Percentiles rank a stretch among this genome's conserved stretches.
Evolutionary conservation across 371 early-diverging fungal species (phyloP).

Genomic region (Enterospora canceri): DNA sequence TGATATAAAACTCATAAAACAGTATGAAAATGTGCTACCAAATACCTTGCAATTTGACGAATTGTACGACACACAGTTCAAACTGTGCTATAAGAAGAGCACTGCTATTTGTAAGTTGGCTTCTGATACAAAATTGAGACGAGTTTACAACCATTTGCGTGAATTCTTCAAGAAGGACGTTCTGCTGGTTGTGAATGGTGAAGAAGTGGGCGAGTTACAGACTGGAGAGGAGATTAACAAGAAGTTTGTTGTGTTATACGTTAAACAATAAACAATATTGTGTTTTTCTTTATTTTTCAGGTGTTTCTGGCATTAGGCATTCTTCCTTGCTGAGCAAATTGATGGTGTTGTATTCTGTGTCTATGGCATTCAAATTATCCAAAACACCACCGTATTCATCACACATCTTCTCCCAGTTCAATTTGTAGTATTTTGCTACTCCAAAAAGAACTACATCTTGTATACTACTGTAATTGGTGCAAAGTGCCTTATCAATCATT

Average conservation of each 20-base stretch:
- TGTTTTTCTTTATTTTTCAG: too few species aligned
- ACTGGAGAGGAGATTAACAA: background rate
- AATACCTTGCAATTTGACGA: background rate
- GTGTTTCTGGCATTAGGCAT: too few species aligned
- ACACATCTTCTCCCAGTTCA: background rate
- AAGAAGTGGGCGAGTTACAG: background rate
- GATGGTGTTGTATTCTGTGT: background rate
- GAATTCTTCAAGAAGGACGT: background rate
- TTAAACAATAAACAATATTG: background rate
- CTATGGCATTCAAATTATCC: background rate
- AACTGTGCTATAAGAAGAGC: background rate
- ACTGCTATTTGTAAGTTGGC: background rate
- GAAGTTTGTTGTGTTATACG: background rate
- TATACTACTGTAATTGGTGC: background rate
- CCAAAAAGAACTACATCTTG: background rate
- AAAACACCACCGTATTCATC: too few species aligned
- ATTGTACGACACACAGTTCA: background rate
- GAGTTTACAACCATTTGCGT: background rate
- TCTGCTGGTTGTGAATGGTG: background rate
- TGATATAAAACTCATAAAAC: background rate
- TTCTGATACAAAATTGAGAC: background rate
- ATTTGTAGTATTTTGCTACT: background rate
- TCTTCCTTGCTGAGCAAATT: background rate
- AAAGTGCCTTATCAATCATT: background rate
- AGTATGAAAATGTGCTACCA: background rate